These are phyloP conservation scores for Pharnaceum exiguum DNA, from an alignment of 148 eudicot genomes.

Conservation along the genomic window DNA sequence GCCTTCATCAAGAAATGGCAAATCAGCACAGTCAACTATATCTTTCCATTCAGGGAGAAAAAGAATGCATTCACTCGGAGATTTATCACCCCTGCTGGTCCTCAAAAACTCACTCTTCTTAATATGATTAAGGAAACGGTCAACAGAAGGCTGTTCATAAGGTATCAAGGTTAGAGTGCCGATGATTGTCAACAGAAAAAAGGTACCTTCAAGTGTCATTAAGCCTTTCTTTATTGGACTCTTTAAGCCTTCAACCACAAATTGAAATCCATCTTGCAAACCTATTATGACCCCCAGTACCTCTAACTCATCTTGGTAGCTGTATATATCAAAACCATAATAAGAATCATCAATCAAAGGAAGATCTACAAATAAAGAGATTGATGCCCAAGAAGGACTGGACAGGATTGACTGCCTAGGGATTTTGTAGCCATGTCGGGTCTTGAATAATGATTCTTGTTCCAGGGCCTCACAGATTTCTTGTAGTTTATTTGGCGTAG, in stretches of 20 bases:
- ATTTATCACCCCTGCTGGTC: not conserved
- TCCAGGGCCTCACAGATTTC: not conserved
- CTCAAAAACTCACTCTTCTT: conserved; percentile 7
- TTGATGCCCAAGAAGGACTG: conserved; percentile 15
- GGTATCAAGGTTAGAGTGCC: not conserved
- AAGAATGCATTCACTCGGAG: conserved; percentile 1
- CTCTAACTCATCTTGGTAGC: conserved; percentile 4
- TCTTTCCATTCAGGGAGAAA: conserved; percentile 8
- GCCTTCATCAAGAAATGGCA: conserved; percentile 4
- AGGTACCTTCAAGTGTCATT: conserved; percentile 2
- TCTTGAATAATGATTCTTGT: not conserved
- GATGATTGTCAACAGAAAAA: not conserved
- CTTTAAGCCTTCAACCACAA: not conserved
- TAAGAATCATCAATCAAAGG: conserved; percentile 25
- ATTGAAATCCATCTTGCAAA: conserved; percentile 1
- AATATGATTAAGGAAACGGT: not conserved
- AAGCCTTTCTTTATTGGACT: conserved; percentile 3
- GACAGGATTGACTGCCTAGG: conserved; percentile 8
- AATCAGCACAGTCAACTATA: not conserved
- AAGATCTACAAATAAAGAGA: conserved; percentile 19
- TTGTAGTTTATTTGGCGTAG: not conserved
- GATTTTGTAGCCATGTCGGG: conserved; percentile 3
- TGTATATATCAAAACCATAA: conserved; percentile 14
- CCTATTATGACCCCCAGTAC: conserved; percentile 5
- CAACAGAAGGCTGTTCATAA: not conserved